Percentiles rank a stretch among this genome's conserved stretches.
Conservation (phyloP, 2,329 filamentous ascomycete species). For the Akanthomyces muscarius region DNA sequence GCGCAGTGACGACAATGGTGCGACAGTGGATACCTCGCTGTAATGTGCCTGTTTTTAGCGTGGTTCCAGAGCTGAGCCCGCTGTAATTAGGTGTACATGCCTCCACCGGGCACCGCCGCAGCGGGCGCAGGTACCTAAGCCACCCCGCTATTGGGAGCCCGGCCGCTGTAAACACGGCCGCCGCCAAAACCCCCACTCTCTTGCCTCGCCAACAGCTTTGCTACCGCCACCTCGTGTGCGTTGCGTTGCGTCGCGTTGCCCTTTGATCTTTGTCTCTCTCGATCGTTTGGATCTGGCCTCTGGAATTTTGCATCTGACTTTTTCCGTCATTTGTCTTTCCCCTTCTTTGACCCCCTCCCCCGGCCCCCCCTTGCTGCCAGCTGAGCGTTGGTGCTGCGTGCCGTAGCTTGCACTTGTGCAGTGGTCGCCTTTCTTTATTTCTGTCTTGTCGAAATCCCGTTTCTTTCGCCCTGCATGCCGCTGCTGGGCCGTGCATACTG, state of each 20-base stretch:
- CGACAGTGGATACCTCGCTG: no score
- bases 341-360: not conserved
- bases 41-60: not conserved
- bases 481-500: constrained; percentile 5
- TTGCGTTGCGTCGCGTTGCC: not conserved
- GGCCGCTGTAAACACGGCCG: constrained; percentile 9
- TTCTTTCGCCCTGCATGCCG: constrained; percentile 7
- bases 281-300: not conserved
- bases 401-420: constrained; percentile 12
- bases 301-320: not conserved
- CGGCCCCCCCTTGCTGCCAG: not conserved
- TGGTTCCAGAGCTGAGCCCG: not conserved
- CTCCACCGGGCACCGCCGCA: not conserved
- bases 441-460: constrained; percentile 13
- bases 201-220: constrained; percentile 13
- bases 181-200: constrained; percentile 8
- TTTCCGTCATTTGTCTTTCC: not conserved
- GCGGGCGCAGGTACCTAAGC: not conserved
- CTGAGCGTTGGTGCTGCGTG: not conserved
- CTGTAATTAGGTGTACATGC: not conserved
- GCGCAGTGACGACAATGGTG: no score
- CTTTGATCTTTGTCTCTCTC: not conserved
- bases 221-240: no score
- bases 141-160: not conserved
- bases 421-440: constrained; percentile 18